phyloP scores from a whole-genome alignment of 2,329 filamentous ascomycete species.

The Scytalidium sp. region DNA sequence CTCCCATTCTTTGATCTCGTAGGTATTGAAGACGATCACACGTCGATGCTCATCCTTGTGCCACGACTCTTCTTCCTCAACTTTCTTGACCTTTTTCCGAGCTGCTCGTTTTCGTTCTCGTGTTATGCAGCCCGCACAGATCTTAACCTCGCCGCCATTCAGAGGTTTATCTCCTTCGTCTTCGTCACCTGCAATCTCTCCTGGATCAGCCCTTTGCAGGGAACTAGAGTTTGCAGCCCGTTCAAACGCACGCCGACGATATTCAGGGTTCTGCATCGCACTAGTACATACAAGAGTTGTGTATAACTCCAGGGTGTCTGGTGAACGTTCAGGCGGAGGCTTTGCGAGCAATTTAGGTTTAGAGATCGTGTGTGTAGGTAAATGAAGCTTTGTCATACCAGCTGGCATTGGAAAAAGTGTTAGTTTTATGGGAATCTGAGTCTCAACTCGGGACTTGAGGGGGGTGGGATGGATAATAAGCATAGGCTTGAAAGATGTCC shows the following conservation, averaged over 20 bases:
- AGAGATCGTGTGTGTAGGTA: slow-evolving; percentile 87
- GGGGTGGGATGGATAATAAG: slow-evolving; percentile 66
- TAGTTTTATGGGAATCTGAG: slow-evolving; percentile 87
- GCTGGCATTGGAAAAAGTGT: slow-evolving; percentile 72
- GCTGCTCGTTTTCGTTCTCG: slow-evolving; percentile 88
- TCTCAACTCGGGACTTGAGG: slow-evolving; percentile 89
- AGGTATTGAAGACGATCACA: slow-evolving; percentile 88
- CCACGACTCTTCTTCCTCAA: slow-evolving; percentile 89
- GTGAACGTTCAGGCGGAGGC: slow-evolving; percentile 58
- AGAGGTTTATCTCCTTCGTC: slow-evolving; percentile 63
- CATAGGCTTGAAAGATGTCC: slow-evolving; percentile 30
- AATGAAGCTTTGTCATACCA: slow-evolving; percentile 75
- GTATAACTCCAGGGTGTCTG: slow-evolving; percentile 76
- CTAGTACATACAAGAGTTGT: slow-evolving; percentile 88
- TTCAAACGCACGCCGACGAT: slow-evolving; percentile 58
- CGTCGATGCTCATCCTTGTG: slow-evolving; percentile 74
- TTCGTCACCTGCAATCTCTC: slow-evolving; percentile 30
- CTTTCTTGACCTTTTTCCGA: slow-evolving; percentile 89
- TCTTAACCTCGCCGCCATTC: slow-evolving; percentile 90
- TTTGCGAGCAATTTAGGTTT: slow-evolving; percentile 90
- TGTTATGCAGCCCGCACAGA: slow-evolving; percentile 87
- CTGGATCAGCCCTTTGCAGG: slow-evolving; percentile 10
- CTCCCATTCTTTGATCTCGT: slow-evolving; percentile 82
- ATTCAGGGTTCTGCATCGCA: slow-evolving; percentile 73
- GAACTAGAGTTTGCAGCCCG: slow-evolving; percentile 35